These are phyloP conservation scores for Escallonia herrerae DNA, from an alignment of 129 eudicot genomes.

Conservation along the genomic window DNA sequence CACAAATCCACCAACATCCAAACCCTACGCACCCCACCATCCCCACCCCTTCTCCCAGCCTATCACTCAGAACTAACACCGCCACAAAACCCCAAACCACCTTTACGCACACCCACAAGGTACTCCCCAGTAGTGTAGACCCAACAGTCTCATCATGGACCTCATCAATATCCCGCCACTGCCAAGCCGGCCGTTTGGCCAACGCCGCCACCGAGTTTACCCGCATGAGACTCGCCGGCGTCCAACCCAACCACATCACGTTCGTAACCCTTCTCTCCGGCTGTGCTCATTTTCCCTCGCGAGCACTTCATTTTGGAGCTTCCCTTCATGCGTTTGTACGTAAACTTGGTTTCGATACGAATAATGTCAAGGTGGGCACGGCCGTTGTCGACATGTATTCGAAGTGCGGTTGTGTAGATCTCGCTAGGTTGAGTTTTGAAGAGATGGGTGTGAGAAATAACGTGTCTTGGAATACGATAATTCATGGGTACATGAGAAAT, in stretches of 20 bases:
- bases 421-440: conserved; percentile 44
- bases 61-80: not conserved
- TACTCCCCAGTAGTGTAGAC: conserved; percentile 6
- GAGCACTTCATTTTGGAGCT: conserved; percentile 36
- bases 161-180: conserved; percentile 53
- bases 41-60: not conserved
- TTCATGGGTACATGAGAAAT: conserved; percentile 68
- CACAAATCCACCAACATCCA: conserved; percentile 4
- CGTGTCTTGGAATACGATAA: conserved; percentile 74
- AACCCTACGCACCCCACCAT: conserved; percentile 2
- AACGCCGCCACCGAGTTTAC: conserved; percentile 45
- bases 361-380: conserved; percentile 56
- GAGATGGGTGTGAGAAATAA: conserved; percentile 41
- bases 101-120: conserved; percentile 7
- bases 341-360: conserved; percentile 45
- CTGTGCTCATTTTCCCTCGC: conserved; percentile 39
- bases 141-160: conserved; percentile 67
- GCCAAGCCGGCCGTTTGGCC: conserved; percentile 45
- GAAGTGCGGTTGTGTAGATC: conserved; percentile 38
- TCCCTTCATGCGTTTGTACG: conserved; percentile 44
- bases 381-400: conserved; percentile 60
- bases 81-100: conserved; percentile 2
- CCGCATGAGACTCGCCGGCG: conserved; percentile 51
- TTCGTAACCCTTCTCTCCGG: conserved; percentile 63
- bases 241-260: conserved; percentile 59